Conservation (phyloP, 176 grass and related monocot species). For the sorghum (Sorghum bicolor) region DNA sequence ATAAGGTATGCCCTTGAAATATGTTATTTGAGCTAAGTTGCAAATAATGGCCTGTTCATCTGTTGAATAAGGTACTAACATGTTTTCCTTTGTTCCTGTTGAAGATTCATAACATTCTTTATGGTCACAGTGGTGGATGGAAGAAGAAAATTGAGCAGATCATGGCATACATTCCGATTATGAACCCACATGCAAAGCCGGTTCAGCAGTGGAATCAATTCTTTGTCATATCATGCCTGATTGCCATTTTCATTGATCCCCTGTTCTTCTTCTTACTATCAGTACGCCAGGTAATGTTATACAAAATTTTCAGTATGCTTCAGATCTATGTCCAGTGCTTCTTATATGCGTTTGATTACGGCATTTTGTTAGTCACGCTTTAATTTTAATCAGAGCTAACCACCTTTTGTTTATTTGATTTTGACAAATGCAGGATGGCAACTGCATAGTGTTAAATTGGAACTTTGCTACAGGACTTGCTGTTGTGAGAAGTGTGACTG, state of each 20-base stretch:
- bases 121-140: constrained; percentile 57
- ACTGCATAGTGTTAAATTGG: constrained; percentile 90
- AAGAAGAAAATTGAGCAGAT: constrained; percentile 62
- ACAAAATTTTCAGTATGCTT: not conserved
- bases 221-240: constrained; percentile 90
- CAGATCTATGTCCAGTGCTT: not conserved
- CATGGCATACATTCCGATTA: constrained; percentile 62
- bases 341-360: not conserved
- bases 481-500: constrained; percentile 81
- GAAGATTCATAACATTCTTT: constrained; percentile 70
- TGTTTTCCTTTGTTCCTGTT: constrained; percentile 18
- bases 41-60: not conserved
- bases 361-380: not conserved
- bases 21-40: not conserved
- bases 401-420: not conserved
- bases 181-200: constrained; percentile 81
- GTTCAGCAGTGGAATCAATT: constrained; percentile 94
- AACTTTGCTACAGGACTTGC: constrained; percentile 64
- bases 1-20: constrained; percentile 49
- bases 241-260: constrained; percentile 90
- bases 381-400: constrained; percentile 18
- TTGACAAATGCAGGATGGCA: constrained; percentile 43
- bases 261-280: constrained; percentile 88
- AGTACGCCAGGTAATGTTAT: constrained; percentile 51
- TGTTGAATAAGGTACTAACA: constrained; percentile 16